phyloP scores from a whole-genome alignment of 1,139 yeast species.

The Nakaseomyces nivariensis region DNA sequence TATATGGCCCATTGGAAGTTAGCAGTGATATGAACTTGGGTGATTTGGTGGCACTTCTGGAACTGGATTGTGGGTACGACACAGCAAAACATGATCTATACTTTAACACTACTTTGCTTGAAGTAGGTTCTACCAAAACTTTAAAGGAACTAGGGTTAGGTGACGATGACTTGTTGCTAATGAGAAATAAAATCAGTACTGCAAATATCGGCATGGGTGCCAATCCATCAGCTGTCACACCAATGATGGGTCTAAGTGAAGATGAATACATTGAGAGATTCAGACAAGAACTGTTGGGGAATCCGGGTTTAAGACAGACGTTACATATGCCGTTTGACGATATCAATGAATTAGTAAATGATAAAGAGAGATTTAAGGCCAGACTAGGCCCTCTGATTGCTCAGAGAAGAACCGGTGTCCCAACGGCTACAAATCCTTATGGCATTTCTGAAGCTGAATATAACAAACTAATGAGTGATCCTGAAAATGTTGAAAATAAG shows the following conservation, averaged over 20 bases:
- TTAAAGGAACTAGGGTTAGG: conserved; percentile 40
- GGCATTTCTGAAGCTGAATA: conserved; percentile 40
- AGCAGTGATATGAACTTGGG: conserved; percentile 53
- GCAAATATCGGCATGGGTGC: conserved; percentile 2
- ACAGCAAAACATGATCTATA: conserved; percentile 40
- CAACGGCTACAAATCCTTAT: conserved; percentile 25
- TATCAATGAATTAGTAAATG: conserved; percentile 37
- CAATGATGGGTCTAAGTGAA: conserved; percentile 19
- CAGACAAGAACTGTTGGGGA: conserved; percentile 39
- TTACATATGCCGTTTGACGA: conserved; percentile 34
- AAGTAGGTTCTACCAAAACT: conserved; percentile 29
- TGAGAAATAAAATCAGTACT: conserved; percentile 24
- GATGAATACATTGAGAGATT: conserved; percentile 41
- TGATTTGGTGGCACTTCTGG: conserved; percentile 70
- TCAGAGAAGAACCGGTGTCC: conserved; percentile 19
- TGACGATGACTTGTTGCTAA: conserved; percentile 51
- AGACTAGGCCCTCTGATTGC: conserved; percentile 33
- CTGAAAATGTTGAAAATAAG: conserved; percentile 68
- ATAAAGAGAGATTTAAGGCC: conserved; percentile 44
- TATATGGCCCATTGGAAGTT: conserved; percentile 29
- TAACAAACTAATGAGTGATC: conserved; percentile 45
- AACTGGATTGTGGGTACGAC: conserved; percentile 57
- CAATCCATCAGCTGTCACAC: conserved; percentile 11
- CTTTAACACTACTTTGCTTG: conserved; percentile 39
- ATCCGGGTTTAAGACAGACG: conserved; percentile 35